Base-by-base conservation (phyloP, 495 filamentous ascomycete genomes). In the Aspergillus homomorphus region DNA sequence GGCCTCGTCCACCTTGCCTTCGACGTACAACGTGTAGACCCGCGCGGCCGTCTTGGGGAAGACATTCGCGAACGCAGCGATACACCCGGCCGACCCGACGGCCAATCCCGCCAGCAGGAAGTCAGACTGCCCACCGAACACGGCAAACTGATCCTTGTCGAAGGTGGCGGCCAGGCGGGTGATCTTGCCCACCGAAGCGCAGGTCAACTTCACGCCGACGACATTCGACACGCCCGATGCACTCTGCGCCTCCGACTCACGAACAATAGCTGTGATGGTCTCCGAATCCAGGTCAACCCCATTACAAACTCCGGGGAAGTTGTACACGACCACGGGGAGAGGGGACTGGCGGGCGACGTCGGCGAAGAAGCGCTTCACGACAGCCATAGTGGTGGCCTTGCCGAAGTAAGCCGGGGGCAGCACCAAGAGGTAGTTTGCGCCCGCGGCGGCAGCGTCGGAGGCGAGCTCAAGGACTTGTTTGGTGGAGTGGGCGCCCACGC, bases 291-390 rank as follows among this genome's bases (percentile, higher is more conserved):
- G 64, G 58, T 90, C 87, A 0, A 91, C 73, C 14, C 87, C 87
- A 58, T 89, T 89, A 67, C 84, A 87, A 14, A 89, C 86, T 4
- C 78, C 85, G 0, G 87, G 87, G 73, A 89, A 89, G 63, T 90
- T 89, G 65, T 89, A 89, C 6, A 89, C 62, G 6, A 90, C 77
- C 42, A 89, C 77, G 0, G 84, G 85, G 12, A 89, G 65, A 7
- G 79, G 70, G 7, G 66, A 69, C 50, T 75, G 67, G 12, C 57
- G 61, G 4, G 82, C 84, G 0, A 90, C 77, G 22, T 87, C 81
- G 20, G 69, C 73, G 57, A 80, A 90, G 69, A 89, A 90, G 5
- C 68, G 70, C 57, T 78, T 75, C 4, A 90, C 74, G 30, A 89
- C 84, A 49, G 71, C 69, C 43, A 72, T 66, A 2, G 77, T 84